Evolutionary conservation across 1,139 yeast species (phyloP), one percentile per base, ranked within the genome.

Genomic region (Candida sp.): DNA sequence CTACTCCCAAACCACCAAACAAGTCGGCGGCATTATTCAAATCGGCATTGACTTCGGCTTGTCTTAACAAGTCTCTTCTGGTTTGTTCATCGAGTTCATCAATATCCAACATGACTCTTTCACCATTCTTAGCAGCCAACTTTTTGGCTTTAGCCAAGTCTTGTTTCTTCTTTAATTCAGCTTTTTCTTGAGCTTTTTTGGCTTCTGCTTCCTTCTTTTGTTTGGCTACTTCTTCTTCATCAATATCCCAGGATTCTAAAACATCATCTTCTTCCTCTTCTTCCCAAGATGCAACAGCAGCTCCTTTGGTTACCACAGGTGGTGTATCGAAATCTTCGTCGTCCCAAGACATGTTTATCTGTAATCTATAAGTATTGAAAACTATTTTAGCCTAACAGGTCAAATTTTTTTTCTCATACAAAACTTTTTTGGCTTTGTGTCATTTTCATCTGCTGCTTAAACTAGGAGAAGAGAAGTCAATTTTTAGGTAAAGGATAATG

Each of bases 21-120:
- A 93, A 74, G 56, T 89, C 96, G 23, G 96, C 93, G 22, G 98
- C 98, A 61, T 88, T 87, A 66, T 86, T 87, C 66, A 93, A 74
- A 69, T 93, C 99, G 30, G 96, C 81, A 40, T 81, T 84, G 46
- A 88, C 60, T 67, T 93, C 95, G 15, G 93, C 95, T 60, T 84
- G 73, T 59, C 76, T 85, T 63, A 87, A 73, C 63, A 90, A 66
- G 59, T 86, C 93, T 56, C 74, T 80, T 61, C 89, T 78, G 11
- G 87, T 82, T 49, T 71, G 74, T 49, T 79, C 87, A 58, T 84
- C 91, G 36, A 83, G 73, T 12, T 67, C 66, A 52, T 85, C 93
- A 45, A 83, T 75, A 41, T 82, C 85, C 54, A 78, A 58, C 45
- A 70, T 55, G 5, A 57, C 58, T 40, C 53, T 51, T 21, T 57